phyloP scores from a whole-genome alignment of 441 rosid genomes.

The Corymbia citriodora region DNA sequence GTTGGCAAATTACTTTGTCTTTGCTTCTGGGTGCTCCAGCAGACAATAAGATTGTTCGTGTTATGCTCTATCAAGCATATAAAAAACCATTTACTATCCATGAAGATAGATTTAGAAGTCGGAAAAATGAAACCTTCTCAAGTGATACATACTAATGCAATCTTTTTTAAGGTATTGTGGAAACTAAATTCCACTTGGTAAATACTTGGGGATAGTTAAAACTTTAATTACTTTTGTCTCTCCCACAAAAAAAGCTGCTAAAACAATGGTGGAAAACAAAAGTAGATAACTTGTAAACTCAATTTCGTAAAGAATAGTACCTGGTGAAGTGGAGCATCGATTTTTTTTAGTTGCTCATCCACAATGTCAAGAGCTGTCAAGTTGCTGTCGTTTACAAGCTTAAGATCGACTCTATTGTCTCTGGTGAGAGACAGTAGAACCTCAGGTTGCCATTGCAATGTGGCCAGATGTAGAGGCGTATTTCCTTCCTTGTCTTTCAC shows the following conservation, averaged over 20 bases:
- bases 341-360: too few species aligned
- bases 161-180: background rate
- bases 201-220: background rate
- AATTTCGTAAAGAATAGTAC: background rate
- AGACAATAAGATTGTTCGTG: background rate
- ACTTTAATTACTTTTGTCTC: background rate
- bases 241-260: background rate
- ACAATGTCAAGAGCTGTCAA: background rate
- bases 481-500: background rate
- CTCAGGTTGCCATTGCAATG: background rate
- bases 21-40: background rate
- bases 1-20: background rate
- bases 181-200: background rate
- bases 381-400: background rate
- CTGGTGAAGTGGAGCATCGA: background rate
- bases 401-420: background rate
- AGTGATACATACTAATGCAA: background rate
- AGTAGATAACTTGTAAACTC: background rate
- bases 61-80: background rate
- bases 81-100: background rate
- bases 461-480: background rate
- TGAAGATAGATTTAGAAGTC: background rate
- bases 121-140: background rate
- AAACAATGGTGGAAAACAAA: background rate
- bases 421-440: background rate